Evolutionary conservation across 2,329 filamentous ascomycete genomes (phyloP), one percentile per base, ranked within the genome.

Genomic region (Botrytis cinerea): DNA sequence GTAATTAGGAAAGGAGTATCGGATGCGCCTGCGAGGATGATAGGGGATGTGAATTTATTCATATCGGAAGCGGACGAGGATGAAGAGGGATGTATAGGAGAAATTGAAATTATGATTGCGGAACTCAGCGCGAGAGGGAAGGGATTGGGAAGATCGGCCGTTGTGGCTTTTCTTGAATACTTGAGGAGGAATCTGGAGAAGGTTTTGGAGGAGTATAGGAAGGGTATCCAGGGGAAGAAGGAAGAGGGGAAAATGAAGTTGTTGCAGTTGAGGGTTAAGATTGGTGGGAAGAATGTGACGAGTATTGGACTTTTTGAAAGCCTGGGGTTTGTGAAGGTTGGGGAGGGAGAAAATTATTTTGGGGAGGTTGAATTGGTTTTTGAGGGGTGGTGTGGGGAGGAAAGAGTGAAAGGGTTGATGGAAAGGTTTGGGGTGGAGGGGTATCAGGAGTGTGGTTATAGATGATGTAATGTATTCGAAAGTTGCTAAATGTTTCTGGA

Each of bases 31-130:
- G 82, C 82, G 0, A 81, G 81, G 14, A 93, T 94, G 90, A 80
- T 93, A 12, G 93, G 93, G 1, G 93, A 95, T 79, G 87, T 95
- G 66, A 95, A 95, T 80, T 85, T 98, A 51, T 98, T 98, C 80
- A 83, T 98, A 1, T 89, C 88, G 0, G 74, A 78, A 0, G 85
- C 86, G 66, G 87, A 91, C 18, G 86, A 85, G 0, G 74, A 78
- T 5, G 74, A 75, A 12, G 75, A 74, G 74, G 73, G 71, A 61
- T 40, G 77, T 86, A 16, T 91, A 5, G 94, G 92, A 38, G 94
- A 97, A 80, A 83, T 97, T 10, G 93, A 97, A 82, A 88, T 97
- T 76, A 97, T 97, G 94, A 90, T 97, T 75, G 94, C 94, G 0
- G 83, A 84, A 2, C 83, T 83, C 7, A 79, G 81, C 0, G 83